A percentile compares a stretch with the other conserved stretches of the same genome.
phyloP scores from a whole-genome alignment of 2,329 filamentous ascomycete genomes.

The Leptodontidium sp. region DNA sequence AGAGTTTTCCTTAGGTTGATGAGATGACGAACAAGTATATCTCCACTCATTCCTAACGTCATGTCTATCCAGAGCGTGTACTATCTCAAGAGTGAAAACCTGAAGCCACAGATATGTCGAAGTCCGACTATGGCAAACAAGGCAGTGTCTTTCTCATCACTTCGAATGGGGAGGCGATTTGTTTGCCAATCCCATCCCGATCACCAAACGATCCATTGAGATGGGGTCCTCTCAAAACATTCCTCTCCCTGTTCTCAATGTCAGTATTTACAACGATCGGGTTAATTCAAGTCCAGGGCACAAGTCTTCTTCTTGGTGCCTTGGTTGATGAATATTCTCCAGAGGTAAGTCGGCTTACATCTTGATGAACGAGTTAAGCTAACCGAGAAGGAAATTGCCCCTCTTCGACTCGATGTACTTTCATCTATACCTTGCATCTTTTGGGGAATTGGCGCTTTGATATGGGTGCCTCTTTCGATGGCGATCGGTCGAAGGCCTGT shows the following conservation, averaged over 20 bases:
- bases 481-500: constrained; percentile 50
- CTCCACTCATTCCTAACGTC: not conserved
- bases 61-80: not conserved
- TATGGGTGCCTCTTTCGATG: constrained; percentile 50
- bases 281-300: constrained; percentile 41
- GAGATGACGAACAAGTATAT: constrained; percentile 11
- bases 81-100: not conserved
- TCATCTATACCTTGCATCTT: constrained; percentile 46
- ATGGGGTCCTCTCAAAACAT: constrained; percentile 40
- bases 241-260: constrained; percentile 34
- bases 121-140: not conserved
- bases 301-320: constrained; percentile 36
- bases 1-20: not conserved
- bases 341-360: constrained; percentile 29
- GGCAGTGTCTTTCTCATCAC: constrained; percentile 47
- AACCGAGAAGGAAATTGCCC: constrained; percentile 34
- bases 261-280: constrained; percentile 36
- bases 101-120: not conserved
- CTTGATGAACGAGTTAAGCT: not conserved
- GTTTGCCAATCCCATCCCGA: constrained; percentile 47
- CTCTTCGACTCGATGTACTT: constrained; percentile 43
- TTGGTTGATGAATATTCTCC: constrained; percentile 37
- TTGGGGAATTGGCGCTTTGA: constrained; percentile 48
- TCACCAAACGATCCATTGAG: constrained; percentile 45
- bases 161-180: constrained; percentile 45